Evolutionary conservation across 495 filamentous ascomycete species (phyloP), one percentile per base, ranked within the genome.

Genomic region (Gamarada debralockiae): DNA sequence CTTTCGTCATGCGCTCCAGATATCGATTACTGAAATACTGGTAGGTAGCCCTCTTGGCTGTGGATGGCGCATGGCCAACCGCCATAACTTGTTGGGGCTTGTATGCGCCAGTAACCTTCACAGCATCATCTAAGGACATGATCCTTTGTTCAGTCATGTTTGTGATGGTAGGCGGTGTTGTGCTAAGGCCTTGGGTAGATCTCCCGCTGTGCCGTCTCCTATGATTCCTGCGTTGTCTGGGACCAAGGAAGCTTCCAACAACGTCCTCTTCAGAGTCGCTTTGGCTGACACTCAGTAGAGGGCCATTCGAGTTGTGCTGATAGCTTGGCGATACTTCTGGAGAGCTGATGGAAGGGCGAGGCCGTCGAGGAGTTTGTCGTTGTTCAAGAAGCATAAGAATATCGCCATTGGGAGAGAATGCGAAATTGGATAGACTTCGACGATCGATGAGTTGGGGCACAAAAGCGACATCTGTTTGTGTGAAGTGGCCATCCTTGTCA

Each of bases 401-500:
- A 24, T 86, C 81, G 18, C 84, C 84, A 18, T 60, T 68, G 23
- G 82, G 66, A 10, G 83, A 81, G 55, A 88, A 80, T 15, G 77
- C 70, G 58, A 86, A 72, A 27, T 72, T 77, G n/a, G 81, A 80
- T 12, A 89, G 70, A 27, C 78, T 73, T 41, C 82, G 78, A n/a
- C 79, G 77, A 60, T 90, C 87, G 44, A 91, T 78, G n/a, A 88
- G 80, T 61, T 89, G 85, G 17, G 85, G 80, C 7, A 87, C 81
- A 71, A 86, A 93, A 20, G 87, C 81, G 31, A 96, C 75, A 66
- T 98, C 92, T 42, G 87, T 90, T 66, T 98, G 93, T 17, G 83
- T 83, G 61, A 98, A 96, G 4, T 80, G 74, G 18, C 89, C 89
- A 34, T 90, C 86, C 31, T 83, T 84, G 5, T 90, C 90, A 36